phyloP scores from a whole-genome alignment of 805 yeast species.

The Candida lessepsii region DNA sequence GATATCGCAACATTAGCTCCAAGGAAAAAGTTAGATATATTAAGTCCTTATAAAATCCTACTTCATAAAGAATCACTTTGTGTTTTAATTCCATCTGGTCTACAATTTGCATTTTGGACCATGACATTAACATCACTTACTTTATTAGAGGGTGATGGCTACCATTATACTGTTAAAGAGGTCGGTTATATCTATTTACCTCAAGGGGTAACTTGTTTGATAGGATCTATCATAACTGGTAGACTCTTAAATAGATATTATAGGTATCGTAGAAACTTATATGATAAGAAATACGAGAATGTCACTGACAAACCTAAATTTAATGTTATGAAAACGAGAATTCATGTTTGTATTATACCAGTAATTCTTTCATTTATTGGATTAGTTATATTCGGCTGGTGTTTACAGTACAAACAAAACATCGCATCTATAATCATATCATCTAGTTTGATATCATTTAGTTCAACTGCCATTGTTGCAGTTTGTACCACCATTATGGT shows the following conservation, averaged over 20 bases:
- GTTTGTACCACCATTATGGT: conserved; percentile 65
- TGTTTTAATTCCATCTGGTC: conserved; percentile 54
- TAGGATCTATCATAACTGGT: conserved; percentile 63
- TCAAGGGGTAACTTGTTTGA: conserved; percentile 64
- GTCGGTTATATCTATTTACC: conserved; percentile 76
- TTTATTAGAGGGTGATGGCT: conserved; percentile 43
- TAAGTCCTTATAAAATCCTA: conserved; percentile 43
- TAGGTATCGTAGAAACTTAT: conserved; percentile 22
- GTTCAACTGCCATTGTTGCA: conserved; percentile 58
- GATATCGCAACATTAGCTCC: conserved; percentile 21
- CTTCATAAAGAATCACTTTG: conserved; percentile 44
- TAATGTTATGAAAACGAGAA: conserved; percentile 55
- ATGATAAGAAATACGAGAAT: conserved; percentile 25
- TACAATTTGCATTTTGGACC: conserved; percentile 71
- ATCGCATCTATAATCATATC: conserved; percentile 58
- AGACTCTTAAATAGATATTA: conserved; percentile 53
- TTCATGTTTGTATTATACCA: conserved; percentile 35
- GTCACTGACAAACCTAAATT: conserved; percentile 35
- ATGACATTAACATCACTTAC: conserved; percentile 65
- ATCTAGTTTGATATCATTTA: conserved; percentile 55
- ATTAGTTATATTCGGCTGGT: conserved; percentile 65
- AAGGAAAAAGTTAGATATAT: conserved; percentile 21
- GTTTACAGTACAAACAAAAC: conserved; percentile 47
- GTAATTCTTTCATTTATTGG: conserved; percentile 39
- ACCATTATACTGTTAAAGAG: conserved; percentile 50